Conservation (phyloP, 257 asterid species). For the Scutellaria baicalensis region DNA sequence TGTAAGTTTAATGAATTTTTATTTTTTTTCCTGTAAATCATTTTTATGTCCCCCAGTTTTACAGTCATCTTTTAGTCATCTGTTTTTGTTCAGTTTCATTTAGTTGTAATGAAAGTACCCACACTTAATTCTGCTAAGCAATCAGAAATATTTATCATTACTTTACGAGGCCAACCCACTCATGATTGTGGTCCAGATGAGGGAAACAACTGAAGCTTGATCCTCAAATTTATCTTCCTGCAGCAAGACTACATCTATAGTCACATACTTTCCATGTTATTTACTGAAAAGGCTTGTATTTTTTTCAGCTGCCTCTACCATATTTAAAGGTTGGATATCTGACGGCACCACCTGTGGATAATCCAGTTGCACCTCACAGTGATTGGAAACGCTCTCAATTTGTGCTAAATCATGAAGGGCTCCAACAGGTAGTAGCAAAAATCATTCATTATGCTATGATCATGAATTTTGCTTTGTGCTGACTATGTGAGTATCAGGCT, state of each 20-base stretch:
- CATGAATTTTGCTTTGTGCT: background rate
- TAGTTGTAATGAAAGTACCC: too few relatives aligned
- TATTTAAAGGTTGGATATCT: constrained; percentile 85
- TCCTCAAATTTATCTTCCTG: background rate
- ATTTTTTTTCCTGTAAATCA: background rate
- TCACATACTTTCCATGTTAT: background rate
- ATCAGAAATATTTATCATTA: background rate
- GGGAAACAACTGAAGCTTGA: background rate
- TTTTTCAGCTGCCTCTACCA: constrained; percentile 94
- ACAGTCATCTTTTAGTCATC: background rate
- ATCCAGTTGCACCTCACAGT: constrained; percentile 83
- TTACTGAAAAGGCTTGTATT: constrained; percentile 17
- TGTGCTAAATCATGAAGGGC: constrained; percentile 83
- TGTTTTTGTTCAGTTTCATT: background rate
- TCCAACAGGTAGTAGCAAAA: constrained; percentile 65
- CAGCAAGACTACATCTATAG: background rate
- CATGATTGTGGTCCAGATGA: background rate
- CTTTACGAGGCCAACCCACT: background rate
- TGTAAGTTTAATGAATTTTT: too few relatives aligned
- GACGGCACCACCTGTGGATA: constrained; percentile 90
- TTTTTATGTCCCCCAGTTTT: background rate
- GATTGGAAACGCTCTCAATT: constrained; percentile 89
- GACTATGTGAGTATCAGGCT: background rate
- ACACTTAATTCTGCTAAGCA: background rate
- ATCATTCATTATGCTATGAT: background rate